Conservation (phyloP, 1,139 yeast genomes). For the Dujonia santamariae region DNA sequence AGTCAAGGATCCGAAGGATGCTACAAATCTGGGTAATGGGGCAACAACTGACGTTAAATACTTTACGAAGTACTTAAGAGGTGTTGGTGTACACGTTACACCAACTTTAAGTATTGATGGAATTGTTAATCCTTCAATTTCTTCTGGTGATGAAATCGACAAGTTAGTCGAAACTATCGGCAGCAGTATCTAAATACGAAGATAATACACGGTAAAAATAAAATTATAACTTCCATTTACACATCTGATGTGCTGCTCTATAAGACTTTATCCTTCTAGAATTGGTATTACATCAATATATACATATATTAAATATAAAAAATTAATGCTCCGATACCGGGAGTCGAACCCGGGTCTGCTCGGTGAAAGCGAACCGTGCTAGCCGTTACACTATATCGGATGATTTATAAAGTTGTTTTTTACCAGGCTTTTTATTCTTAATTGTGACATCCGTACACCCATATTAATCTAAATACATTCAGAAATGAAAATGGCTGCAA, state of each 20-base stretch:
- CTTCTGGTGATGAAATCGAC: conserved; percentile 36
- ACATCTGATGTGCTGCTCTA: no score
- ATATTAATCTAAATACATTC: no score
- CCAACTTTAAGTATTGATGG: conserved; percentile 83
- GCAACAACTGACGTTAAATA: conserved; percentile 65
- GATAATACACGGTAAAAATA: no score
- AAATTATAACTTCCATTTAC: no score
- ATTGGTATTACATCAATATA: no score
- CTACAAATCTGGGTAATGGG: conserved; percentile 56
- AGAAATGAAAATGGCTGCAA: no score
- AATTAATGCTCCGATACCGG: conserved; percentile 64
- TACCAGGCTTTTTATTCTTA: no score
- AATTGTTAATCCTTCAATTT: conserved; percentile 37
- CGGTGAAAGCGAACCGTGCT: conserved; percentile 84
- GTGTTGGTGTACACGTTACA: conserved; percentile 77
- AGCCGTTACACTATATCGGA: conserved; percentile 82
- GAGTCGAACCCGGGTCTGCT: conserved; percentile 83
- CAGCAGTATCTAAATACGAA: no score
- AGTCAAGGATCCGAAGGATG: conserved; percentile 19
- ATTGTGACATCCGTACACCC: no score
- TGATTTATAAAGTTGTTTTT: background rate
- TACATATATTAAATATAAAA: no score
- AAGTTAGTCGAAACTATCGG: conserved; percentile 23
- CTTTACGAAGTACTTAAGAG: conserved; percentile 70
- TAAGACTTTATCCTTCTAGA: no score